Evolutionary conservation across 306 rosid species (phyloP).

Genomic region (Vicia sativa): DNA sequence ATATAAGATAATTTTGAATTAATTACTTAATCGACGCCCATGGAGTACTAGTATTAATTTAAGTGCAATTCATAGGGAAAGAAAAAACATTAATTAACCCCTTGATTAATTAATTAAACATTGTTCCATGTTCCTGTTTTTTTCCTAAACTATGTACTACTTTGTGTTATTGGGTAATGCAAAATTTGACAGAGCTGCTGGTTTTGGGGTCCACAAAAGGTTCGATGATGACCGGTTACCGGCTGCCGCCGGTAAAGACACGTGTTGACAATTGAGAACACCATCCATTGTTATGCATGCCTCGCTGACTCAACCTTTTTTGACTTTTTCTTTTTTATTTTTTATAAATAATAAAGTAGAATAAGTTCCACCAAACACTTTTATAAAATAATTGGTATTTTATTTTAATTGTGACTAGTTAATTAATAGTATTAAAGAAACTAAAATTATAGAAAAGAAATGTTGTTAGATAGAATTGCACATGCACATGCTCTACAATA

Average conservation of each 20-base stretch:
- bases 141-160: neutral
- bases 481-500: too few relatives aligned
- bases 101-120: neutral
- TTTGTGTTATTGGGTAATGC: slow-evolving; percentile 33
- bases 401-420: neutral
- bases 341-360: neutral
- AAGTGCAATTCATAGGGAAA: too few relatives aligned
- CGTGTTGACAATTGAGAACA: slow-evolving; percentile 52
- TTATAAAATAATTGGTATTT: neutral
- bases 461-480: too few relatives aligned
- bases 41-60: too few relatives aligned
- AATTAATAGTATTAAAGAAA: too few relatives aligned
- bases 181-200: slow-evolving; percentile 41
- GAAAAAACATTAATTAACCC: too few relatives aligned
- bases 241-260: slow-evolving; percentile 48
- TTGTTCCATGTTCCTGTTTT: neutral
- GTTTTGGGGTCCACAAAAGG: slow-evolving; percentile 42
- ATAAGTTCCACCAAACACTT: slow-evolving; percentile 29
- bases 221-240: slow-evolving; percentile 50
- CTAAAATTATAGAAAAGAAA: too few relatives aligned
- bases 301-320: slow-evolving; percentile 38
- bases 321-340: slow-evolving; percentile 4
- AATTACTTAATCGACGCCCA: too few relatives aligned
- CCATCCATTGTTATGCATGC: slow-evolving; percentile 2
- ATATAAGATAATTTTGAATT: too few relatives aligned